These are phyloP conservation scores for Fremontodendron californicum DNA, from an alignment of 345 rosid species.

Conservation along the genomic window DNA sequence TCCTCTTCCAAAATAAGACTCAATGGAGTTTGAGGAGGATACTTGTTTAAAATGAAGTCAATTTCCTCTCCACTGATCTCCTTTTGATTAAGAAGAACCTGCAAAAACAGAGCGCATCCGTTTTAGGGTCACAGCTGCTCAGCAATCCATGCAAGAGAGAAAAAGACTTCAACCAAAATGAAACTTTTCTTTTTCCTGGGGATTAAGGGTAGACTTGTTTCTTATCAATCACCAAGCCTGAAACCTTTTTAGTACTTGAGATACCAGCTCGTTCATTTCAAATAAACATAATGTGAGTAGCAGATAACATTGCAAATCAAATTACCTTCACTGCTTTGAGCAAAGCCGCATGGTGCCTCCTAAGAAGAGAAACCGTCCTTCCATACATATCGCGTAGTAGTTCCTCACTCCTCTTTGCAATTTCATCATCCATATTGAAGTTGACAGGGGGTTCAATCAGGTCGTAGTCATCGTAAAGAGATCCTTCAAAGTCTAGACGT, in stretches of 20 bases:
- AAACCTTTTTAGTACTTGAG: not conserved
- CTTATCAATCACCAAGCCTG: not conserved
- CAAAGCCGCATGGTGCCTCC: slow-evolving; percentile 70
- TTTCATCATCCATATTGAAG: slow-evolving; percentile 82
- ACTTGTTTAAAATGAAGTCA: slow-evolving; percentile 63
- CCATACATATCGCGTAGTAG: slow-evolving; percentile 54
- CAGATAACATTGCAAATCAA: not conserved
- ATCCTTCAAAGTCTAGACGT: slow-evolving; percentile 86
- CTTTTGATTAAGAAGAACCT: slow-evolving; percentile 72
- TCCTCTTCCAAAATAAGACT: slow-evolving; percentile 62
- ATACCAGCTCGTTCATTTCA: not conserved
- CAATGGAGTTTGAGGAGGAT: slow-evolving; percentile 72
- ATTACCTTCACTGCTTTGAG: slow-evolving; percentile 80
- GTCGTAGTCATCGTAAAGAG: slow-evolving; percentile 72
- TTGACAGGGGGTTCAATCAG: slow-evolving; percentile 74
- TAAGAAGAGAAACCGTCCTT: slow-evolving; percentile 61
- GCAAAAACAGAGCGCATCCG: slow-evolving; percentile 4
- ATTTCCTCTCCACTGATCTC: slow-evolving; percentile 83
- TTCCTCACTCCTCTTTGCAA: slow-evolving; percentile 68
- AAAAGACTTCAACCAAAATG: not conserved
- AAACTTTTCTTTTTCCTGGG: not conserved
- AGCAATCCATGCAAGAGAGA: not conserved
- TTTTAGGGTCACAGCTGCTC: not conserved
- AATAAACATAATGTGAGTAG: not conserved
- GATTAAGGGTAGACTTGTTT: not conserved